Conservation (phyloP, 495 filamentous ascomycete genomes). For the Penicillium pancosmium region DNA sequence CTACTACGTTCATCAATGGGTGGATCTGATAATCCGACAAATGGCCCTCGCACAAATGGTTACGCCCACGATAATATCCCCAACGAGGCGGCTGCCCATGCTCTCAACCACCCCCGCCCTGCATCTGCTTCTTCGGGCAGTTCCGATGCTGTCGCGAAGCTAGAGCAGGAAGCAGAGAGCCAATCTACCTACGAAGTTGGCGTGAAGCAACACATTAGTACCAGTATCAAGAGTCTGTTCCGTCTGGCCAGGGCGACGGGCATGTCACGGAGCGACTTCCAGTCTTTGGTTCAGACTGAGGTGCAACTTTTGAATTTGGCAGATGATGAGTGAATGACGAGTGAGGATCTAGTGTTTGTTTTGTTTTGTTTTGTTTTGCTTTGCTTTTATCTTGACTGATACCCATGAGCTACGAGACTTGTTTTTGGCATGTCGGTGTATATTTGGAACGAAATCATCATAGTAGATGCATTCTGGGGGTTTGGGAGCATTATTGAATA, state of each 20-base stretch:
- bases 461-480: conserved; percentile 19
- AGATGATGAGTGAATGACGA: conserved; percentile 50
- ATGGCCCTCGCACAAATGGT: conserved; percentile 28
- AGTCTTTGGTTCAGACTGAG: conserved; percentile 76
- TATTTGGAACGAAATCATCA: conserved; percentile 14
- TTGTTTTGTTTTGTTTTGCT: background rate
- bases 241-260: conserved; percentile 77
- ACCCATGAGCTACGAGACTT: conserved; percentile 25
- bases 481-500: background rate
- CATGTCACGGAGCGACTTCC: conserved; percentile 83
- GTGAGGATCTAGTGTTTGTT: conserved; percentile 36
- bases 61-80: conserved; percentile 23
- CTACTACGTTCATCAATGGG: conserved; percentile 38
- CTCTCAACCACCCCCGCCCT: conserved; percentile 48
- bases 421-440: conserved; percentile 17
- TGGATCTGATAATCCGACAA: conserved; percentile 12
- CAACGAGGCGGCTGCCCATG: conserved; percentile 25
- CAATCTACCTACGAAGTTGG: conserved; percentile 73
- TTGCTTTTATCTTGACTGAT: conserved; percentile 21
- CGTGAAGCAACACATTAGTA: conserved; percentile 85
- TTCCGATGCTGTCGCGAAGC: conserved; percentile 61
- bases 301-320: conserved; percentile 75
- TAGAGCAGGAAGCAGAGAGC: conserved; percentile 66
- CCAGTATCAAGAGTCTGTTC: conserved; percentile 87
- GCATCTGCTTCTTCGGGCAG: conserved; percentile 57